Base-by-base conservation (phyloP, 1,284 basidiomycete genomes). In the Papiliotrema fonsecae region DNA sequence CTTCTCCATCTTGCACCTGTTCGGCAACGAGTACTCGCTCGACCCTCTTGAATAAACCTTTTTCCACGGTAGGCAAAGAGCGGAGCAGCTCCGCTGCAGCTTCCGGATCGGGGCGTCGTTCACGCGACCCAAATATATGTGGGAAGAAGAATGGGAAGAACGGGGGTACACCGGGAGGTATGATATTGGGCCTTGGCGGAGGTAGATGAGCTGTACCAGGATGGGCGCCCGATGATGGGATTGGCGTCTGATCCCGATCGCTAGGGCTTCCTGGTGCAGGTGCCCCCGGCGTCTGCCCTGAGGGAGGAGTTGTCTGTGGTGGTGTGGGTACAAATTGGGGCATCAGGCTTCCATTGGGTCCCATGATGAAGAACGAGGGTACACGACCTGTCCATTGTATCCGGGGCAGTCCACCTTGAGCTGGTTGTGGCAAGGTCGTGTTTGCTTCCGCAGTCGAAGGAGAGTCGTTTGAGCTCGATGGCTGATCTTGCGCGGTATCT, bases 21-120 rank as follows among this genome's bases (percentile, higher is more conserved):
- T 70, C 68, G 2, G 68, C 68, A 1, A 58, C 54, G 18, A 65
- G 50, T 9, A 70, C 56, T 54, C 56, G 53, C 43, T 70, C 55
- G 10, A 72, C 59, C 9, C 67, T 50, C n/a, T 52, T 51, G 36
- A 72, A 51, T 34, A 69, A 47, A 0, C 55, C 53, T 18, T 51
- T 48, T 3, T 53, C 56, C 1, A 72, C 64, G 1, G 55, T 59
- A 18, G 62, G 61, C 11, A 72, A 46, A 0, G 68, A 70, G 18
- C 55, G 42, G n/a, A 72, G 49, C 0, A 72, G 56, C 50, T 70
- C 70, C 3, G 60, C 61, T 1, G 70, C 68, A 49, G 68, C 67
- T 32, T 54, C 65, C 1, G 67, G 67, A 46, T 69, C 60, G 9
- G 62, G 59, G 32, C 46, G 21, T 7, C 16, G 32, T 28, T 35